Conservation (phyloP, 2,329 filamentous ascomycete genomes). For the Tolypocladium nubicola region DNA sequence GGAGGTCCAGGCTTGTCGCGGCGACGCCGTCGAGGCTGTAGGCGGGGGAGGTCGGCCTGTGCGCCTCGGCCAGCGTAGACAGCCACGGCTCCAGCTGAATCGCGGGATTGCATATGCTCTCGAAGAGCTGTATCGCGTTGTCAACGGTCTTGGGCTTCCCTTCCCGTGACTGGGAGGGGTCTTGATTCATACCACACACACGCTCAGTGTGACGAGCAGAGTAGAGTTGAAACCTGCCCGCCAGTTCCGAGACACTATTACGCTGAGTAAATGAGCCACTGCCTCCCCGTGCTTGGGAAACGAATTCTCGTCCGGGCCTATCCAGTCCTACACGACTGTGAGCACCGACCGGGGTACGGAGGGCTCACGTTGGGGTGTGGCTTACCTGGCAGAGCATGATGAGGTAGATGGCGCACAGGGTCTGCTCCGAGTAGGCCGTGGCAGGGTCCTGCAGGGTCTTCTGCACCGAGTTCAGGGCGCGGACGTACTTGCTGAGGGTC, state of each 20-base stretch:
- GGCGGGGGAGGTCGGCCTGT: not conserved
- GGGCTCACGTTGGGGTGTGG: not conserved
- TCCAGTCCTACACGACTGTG: constrained; percentile 15
- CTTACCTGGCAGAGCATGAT: constrained; percentile 24
- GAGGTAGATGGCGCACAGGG: constrained; percentile 25
- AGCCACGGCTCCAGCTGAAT: constrained; percentile 15
- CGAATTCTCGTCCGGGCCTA: constrained; percentile 13
- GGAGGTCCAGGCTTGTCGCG: constrained; percentile 4
- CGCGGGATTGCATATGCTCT: constrained; percentile 18
- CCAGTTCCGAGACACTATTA: constrained; percentile 12
- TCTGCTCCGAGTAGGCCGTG: constrained; percentile 17
- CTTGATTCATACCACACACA: constrained; percentile 17
- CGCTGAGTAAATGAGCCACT: constrained; percentile 19
- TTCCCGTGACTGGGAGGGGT: not conserved
- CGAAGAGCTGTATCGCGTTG: constrained; percentile 14
- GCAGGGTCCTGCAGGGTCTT: constrained; percentile 14
- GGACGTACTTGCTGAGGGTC: constrained; percentile 18
- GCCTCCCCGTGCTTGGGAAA: constrained; percentile 19
- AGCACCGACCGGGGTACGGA: not conserved
- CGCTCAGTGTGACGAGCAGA: constrained; percentile 17
- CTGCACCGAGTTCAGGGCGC: constrained; percentile 17
- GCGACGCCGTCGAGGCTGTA: not conserved
- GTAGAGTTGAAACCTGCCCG: constrained; percentile 15
- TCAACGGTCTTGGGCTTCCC: not conserved
- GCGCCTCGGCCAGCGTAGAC: not conserved